Evolutionary conservation across 768 basidiomycete species (phyloP), one percentile per base, ranked within the genome.

Genomic region (Erythrobasidium yunnanense): DNA sequence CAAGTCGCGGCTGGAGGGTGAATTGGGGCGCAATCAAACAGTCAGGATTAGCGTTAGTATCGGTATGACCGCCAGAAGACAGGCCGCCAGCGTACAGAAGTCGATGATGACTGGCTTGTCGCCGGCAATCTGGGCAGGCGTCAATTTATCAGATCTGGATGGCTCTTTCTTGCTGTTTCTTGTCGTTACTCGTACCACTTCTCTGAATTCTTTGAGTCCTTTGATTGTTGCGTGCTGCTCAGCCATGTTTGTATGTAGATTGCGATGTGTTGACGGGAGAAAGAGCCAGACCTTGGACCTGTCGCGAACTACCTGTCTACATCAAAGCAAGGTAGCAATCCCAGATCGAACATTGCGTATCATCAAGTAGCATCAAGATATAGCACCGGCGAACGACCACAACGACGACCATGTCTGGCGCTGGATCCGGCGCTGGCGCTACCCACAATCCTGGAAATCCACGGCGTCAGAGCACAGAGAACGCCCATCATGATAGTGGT

Each of bases 51-150:
- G 45, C 46, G 30, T 27, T 13, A 35, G 7, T 30, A 6, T 32
- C 18, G n/a, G 38, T 20, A 42, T 23, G 35, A 15, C 2, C 15
- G 20, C 6, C 17, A 5, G 27, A 17, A 27, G 15, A 22, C 34
- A 5, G 55, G 32, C 29, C 23, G 25, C 7, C 17, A 7, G 80
- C 53, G 85, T 85, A 83, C 84, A 85, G 76, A 87, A 87, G 75
- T 87, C 85, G 71, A 87, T 78, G 6, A 84, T 72, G 69, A 79
- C 76, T 67, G 77, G 76, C 70, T 79, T 79, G 57, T 77, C 78
- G 63, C 78, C 74, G 71, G 77, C 78, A 71, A 85, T 82, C 79
- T 80, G 25, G 23, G 65, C 50, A 22, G 25, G 4, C 35, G 45
- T 2, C 56, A 11, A 22, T 4, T 17, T 20, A 18, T 35, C 4